These are phyloP conservation scores for Serendipita sp. DNA, from an alignment of 1,284 basidiomycete genomes.

Conservation along the genomic window DNA sequence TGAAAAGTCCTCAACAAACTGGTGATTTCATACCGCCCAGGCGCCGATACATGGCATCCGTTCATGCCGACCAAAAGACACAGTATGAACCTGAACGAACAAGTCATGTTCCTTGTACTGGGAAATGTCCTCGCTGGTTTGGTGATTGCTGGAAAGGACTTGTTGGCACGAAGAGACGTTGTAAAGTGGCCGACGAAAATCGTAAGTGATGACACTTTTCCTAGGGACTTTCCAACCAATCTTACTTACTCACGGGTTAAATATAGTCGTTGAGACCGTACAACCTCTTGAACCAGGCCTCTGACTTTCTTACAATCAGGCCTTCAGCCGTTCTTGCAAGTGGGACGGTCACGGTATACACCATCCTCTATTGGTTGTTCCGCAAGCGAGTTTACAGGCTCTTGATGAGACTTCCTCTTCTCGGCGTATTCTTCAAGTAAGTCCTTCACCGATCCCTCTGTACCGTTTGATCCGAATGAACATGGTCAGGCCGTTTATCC, in stretches of 20 bases:
- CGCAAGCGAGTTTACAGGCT: not conserved
- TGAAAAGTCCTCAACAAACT: not conserved
- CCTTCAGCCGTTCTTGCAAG: not conserved
- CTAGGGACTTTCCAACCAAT: too few relatives aligned
- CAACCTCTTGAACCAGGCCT: not conserved
- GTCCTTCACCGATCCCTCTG: not conserved
- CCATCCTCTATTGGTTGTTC: not conserved
- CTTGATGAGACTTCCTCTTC: not conserved
- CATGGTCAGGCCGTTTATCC: not conserved
- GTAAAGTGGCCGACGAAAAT: conserved; percentile 1
- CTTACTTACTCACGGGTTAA: not conserved
- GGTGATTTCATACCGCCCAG: not conserved
- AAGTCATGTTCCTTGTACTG: not conserved
- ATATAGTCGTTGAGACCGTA: not conserved
- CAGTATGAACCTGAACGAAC: not conserved
- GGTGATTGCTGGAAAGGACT: not conserved
- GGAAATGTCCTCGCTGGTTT: not conserved
- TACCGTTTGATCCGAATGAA: not conserved
- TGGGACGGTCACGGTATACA: not conserved
- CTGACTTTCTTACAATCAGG: not conserved
- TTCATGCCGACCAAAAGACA: not conserved
- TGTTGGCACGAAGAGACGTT: not conserved
- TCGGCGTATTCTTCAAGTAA: conserved; percentile 1
- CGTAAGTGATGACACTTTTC: not conserved
- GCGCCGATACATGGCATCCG: not conserved